Evolutionary conservation across 306 rosid genomes (phyloP), one percentile per base, ranked within the genome.

Genomic region (Ziziphus jujuba): DNA sequence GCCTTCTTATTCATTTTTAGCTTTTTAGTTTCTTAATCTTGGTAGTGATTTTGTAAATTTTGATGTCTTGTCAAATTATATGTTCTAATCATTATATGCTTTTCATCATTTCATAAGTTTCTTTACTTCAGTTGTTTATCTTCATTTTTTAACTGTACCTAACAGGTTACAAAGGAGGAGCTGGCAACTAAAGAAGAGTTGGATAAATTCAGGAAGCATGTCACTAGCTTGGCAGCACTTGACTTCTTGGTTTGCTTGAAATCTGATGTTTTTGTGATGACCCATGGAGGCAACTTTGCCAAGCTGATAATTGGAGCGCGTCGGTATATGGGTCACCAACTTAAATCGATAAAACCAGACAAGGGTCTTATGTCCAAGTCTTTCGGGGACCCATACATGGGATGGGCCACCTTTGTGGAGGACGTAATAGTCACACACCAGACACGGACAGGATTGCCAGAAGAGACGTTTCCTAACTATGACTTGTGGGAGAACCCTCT

Each of bases 231-330:
- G 50, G 99, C 99, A 22, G 99, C 99, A 47, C 91, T 93, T 9
- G 99, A 93, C 73, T 93, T 93, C 92, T 82, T 93, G 78, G 99
- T 93, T 43, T 93, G 99, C 83, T 85, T 93, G 86, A 93, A 93
- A 70, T 93, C 99, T 9, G 99, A 93, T 75, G 99, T 90, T 22
- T 93, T 93, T 45, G 97, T 93, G 75, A 93, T 93, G 99, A 93
- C 99, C 54, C 99, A 93, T 61, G 99, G 99, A 71, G 99, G 99
- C 51, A 93, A 93, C 88, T 93, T 93, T 40, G 99, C 99, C 55
- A 93, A 93, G 82, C 74, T 93, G 76, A 93, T 93, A 52, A 93
- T 93, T 3, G 99, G 99, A 49, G 99, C 97, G 9, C 96, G 99
- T 21, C 62, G 99, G 74, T 93, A 93, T 73, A 86, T 88, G 97